phyloP scores from a whole-genome alignment of 148 eudicot genomes.

The Tetragonia tetragonoides region DNA sequence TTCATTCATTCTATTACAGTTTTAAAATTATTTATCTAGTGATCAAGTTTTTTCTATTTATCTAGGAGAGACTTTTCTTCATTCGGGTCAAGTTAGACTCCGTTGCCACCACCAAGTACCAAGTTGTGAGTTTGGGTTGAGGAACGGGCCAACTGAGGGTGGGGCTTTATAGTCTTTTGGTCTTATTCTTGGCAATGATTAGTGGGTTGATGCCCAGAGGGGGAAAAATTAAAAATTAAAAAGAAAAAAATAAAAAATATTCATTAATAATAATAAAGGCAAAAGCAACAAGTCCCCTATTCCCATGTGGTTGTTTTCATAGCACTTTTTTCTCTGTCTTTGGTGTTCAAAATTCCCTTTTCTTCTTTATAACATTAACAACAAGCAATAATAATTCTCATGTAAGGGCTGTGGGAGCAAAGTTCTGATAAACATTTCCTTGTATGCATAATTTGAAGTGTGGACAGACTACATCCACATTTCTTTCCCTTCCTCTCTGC shows the following conservation, averaged over 20 bases:
- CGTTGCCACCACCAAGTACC: no score
- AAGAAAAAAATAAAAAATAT: not conserved
- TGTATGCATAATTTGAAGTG: slow-evolving; percentile 1
- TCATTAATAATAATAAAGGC: not conserved
- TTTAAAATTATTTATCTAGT: no score
- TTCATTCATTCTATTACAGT: no score
- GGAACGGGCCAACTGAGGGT: not conserved
- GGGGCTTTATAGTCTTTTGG: slow-evolving; percentile 22
- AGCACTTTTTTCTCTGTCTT: slow-evolving; percentile 4
- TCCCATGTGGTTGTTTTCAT: slow-evolving; percentile 16
- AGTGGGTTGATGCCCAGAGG: not conserved
- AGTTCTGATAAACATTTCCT: not conserved
- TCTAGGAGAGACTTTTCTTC: no score
- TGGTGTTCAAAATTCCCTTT: slow-evolving; percentile 4
- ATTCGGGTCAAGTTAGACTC: no score
- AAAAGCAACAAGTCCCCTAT: not conserved
- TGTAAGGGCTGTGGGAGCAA: not conserved
- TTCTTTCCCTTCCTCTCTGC: slow-evolving; percentile 17
- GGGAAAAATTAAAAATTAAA: not conserved
- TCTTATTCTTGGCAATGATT: slow-evolving; percentile 17
- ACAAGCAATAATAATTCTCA: not conserved
- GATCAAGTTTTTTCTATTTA: no score
- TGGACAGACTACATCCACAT: slow-evolving; percentile 41
- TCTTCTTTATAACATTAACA: not conserved
- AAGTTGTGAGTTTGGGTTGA: not conserved